Conservation (phyloP, 768 basidiomycete species). For the Goffeauzyma gilvescens region DNA sequence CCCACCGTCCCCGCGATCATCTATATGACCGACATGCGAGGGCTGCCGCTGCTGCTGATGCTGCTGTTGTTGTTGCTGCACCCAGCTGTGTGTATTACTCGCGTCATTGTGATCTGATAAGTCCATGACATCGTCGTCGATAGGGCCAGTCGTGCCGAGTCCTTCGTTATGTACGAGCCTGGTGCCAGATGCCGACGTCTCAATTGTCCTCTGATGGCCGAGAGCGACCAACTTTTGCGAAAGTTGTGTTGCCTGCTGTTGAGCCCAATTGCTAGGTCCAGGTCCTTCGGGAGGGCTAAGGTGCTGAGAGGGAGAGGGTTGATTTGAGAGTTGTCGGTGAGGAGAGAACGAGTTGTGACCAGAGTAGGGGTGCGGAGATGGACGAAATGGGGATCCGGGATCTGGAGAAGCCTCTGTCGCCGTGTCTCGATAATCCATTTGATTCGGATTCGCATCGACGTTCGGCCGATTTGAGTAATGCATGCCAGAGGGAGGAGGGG, state of each 20-base stretch:
- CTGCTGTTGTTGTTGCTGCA: background rate
- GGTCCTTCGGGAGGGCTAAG: background rate
- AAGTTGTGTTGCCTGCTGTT: constrained; percentile 1
- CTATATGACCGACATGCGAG: background rate
- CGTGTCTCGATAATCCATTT: too few relatives aligned
- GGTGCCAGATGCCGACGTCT: background rate
- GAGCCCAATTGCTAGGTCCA: constrained; percentile 1
- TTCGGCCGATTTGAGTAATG: too few relatives aligned
- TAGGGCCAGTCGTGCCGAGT: background rate
- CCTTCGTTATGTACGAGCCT: background rate
- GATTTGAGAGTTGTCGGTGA: background rate
- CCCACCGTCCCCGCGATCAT: constrained; percentile 1
- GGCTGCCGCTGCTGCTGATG: background rate
- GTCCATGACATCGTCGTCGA: too few relatives aligned
- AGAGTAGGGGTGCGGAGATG: too few relatives aligned
- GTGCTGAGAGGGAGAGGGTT: background rate
- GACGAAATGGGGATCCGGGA: too few relatives aligned
- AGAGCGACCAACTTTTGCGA: background rate
- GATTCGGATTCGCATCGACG: too few relatives aligned
- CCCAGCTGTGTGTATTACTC: too few relatives aligned
- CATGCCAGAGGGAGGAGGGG: too few relatives aligned
- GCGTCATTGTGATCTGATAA: too few relatives aligned
- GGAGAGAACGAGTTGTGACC: too few relatives aligned
- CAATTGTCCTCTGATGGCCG: background rate
- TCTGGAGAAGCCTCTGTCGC: too few relatives aligned